These are phyloP conservation scores for Malus hybrid DNA, from an alignment of 331 rosid genomes.

Conservation along the genomic window DNA sequence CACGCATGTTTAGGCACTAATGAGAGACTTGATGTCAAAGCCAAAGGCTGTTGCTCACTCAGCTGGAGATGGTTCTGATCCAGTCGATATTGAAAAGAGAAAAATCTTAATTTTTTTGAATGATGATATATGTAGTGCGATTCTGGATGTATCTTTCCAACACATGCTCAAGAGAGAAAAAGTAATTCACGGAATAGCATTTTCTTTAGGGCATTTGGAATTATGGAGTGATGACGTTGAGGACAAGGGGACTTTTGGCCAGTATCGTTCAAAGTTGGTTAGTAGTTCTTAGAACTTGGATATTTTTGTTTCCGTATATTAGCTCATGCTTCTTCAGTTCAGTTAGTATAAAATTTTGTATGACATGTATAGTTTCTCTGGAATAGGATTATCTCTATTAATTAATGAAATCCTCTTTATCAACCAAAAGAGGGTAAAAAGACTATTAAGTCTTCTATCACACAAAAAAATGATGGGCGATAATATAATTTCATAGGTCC, in stretches of 20 bases:
- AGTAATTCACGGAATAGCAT: conserved; percentile 44
- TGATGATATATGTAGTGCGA: conserved; percentile 55
- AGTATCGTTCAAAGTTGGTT: conserved; percentile 88
- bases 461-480: too few relatives aligned
- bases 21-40: conserved; percentile 84
- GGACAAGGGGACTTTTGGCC: conserved; percentile 81
- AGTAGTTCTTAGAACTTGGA: conserved; percentile 16
- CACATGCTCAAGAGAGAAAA: conserved; percentile 84
- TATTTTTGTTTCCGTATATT: not conserved
- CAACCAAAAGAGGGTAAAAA: too few relatives aligned
- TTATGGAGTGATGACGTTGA: conserved; percentile 93
- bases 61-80: conserved; percentile 45
- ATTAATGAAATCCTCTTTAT: too few relatives aligned
- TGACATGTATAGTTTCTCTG: not conserved
- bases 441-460: conserved; percentile 43
- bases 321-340: not conserved
- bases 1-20: conserved; percentile 46
- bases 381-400: not conserved
- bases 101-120: conserved; percentile 48
- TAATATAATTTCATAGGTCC: too few relatives aligned
- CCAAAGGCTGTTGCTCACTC: conserved; percentile 49
- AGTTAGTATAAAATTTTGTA: not conserved
- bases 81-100: conserved; percentile 48
- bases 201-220: conserved; percentile 64
- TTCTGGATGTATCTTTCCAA: conserved; percentile 77